A percentile compares a stretch with the other conserved stretches of the same genome.
phyloP scores from a whole-genome alignment of 495 filamentous ascomycete species.

The Neurospora africana region DNA sequence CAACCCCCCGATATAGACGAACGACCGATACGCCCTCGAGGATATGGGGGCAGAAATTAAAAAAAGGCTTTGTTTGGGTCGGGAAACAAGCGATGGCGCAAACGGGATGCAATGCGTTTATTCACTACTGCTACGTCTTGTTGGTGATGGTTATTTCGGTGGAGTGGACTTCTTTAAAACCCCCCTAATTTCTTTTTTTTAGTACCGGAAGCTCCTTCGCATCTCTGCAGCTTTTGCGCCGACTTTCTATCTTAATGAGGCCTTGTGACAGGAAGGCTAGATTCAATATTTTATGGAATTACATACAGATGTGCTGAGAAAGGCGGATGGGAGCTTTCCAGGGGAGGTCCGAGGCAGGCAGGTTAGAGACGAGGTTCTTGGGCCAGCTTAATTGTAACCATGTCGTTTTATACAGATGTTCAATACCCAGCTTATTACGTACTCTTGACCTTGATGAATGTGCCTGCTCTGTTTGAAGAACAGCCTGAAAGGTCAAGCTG shows the following conservation, averaged over 20 bases:
- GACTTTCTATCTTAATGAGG: not conserved
- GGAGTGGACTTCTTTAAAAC: not conserved
- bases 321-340: not conserved
- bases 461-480: not conserved
- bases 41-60: not conserved
- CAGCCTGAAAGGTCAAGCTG: not conserved
- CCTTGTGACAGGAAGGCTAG: not conserved
- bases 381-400: not conserved
- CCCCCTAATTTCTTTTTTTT: not conserved
- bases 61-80: not conserved
- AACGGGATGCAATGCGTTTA: not conserved
- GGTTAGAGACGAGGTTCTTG: not conserved
- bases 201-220: not conserved
- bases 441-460: not conserved
- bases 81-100: not conserved
- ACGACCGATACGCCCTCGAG: not conserved
- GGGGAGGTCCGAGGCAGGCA: not conserved
- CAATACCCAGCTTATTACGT: not conserved
- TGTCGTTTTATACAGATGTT: not conserved
- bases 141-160: not conserved
- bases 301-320: not conserved
- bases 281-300: not conserved
- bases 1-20: not conserved
- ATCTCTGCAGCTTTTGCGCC: not conserved
- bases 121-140: not conserved